phyloP scores from a whole-genome alignment of 2,329 filamentous ascomycete genomes.

The Chaetoscypha palmicola region DNA sequence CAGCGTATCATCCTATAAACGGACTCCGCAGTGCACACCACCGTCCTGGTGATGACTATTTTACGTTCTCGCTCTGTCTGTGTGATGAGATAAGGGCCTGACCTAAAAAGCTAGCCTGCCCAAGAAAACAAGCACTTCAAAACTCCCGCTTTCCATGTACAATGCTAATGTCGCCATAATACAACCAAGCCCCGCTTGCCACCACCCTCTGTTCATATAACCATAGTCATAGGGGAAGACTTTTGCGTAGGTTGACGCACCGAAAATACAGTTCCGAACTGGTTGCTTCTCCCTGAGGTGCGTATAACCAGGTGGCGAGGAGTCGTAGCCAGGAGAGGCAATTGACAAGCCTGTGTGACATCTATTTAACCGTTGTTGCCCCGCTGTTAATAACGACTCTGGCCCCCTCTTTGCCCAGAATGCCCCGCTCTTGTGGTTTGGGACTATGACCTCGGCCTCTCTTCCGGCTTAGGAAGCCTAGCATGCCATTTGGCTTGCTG shows the following conservation, averaged over 20 bases:
- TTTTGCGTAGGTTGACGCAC: background rate
- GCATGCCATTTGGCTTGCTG: constrained; percentile 67
- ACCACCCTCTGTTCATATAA: constrained; percentile 8
- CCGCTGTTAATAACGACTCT: constrained; percentile 62
- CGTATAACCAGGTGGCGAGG: too few relatives aligned
- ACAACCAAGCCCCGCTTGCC: constrained; percentile 1
- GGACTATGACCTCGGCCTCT: constrained; percentile 87
- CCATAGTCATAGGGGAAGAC: background rate
- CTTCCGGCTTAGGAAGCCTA: constrained; percentile 83
- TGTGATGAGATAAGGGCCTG: too few relatives aligned
- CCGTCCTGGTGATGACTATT: too few relatives aligned
- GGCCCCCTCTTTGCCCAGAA: constrained; percentile 90
- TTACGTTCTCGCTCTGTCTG: too few relatives aligned
- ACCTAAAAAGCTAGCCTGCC: too few relatives aligned
- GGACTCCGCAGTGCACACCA: too few relatives aligned
- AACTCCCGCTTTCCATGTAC: constrained; percentile 9
- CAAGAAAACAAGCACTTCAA: too few relatives aligned
- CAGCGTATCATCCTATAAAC: too few relatives aligned
- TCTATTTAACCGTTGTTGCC: constrained; percentile 28
- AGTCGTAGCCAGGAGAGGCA: too few relatives aligned
- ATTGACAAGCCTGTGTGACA: background rate
- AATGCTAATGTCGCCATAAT: constrained; percentile 9
- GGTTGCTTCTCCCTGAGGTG: too few relatives aligned
- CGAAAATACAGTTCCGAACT: too few relatives aligned
- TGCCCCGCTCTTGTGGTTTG: constrained; percentile 87